phyloP scores from a whole-genome alignment of 495 filamentous ascomycete genomes.

The Mytilinidion resinicola region DNA sequence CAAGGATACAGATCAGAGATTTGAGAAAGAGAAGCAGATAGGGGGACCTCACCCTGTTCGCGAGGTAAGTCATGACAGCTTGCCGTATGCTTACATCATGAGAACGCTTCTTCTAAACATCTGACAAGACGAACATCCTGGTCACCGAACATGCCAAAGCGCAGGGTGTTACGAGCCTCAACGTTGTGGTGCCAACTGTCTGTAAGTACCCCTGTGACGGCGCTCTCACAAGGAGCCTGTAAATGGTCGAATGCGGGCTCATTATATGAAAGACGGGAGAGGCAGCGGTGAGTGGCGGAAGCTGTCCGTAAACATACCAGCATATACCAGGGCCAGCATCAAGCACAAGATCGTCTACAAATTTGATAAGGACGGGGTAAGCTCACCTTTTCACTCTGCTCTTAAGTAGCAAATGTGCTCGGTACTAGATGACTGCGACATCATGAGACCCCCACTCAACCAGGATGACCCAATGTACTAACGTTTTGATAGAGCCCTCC shows the following conservation, averaged over 20 bases:
- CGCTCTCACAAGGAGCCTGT: not conserved
- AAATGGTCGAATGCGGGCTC: too few relatives aligned
- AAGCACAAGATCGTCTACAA: conserved; percentile 35
- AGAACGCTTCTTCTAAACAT: conserved; percentile 10
- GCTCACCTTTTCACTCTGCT: conserved; percentile 5
- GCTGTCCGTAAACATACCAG: conserved; percentile 36
- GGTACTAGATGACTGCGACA: too few relatives aligned
- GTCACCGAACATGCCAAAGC: conserved; percentile 30
- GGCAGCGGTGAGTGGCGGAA: conserved; percentile 38
- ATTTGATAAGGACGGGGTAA: conserved; percentile 35
- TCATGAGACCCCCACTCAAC: not conserved
- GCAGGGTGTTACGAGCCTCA: conserved; percentile 34
- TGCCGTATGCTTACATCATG: too few relatives aligned
- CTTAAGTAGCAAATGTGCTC: too few relatives aligned
- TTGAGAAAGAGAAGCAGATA: conserved; percentile 29
- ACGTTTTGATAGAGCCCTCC: conserved; percentile 23
- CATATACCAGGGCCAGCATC: conserved; percentile 33
- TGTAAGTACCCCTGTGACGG: conserved; percentile 29
- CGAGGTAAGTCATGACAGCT: conserved; percentile 15
- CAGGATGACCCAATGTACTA: too few relatives aligned
- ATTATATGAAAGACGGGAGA: conserved; percentile 30
- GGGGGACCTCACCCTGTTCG: conserved; percentile 26
- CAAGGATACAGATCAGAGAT: conserved; percentile 31
- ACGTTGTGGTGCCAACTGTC: conserved; percentile 29
- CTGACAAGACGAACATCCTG: conserved; percentile 26